Evolutionary conservation across 2,329 filamentous ascomycete genomes (phyloP).

Genomic region (Botrytis elliptica): DNA sequence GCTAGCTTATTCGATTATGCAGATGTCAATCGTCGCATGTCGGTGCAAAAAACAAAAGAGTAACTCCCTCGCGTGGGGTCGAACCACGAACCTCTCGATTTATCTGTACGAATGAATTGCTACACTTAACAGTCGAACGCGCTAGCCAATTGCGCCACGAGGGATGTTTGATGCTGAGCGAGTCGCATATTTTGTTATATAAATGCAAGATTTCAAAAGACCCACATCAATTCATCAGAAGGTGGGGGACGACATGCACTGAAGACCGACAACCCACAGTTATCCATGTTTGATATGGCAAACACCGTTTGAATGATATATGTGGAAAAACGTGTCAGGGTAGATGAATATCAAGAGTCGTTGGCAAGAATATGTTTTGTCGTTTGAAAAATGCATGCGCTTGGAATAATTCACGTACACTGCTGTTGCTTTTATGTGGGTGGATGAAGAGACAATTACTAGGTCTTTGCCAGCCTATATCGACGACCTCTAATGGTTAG

Average conservation of each 20-base stretch:
- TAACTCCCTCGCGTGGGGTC: neutral
- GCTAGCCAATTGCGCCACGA: slow-evolving; percentile 20
- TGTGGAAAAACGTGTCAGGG: neutral
- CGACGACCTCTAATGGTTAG: neutral
- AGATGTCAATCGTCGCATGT: neutral
- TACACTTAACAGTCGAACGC: slow-evolving; percentile 13
- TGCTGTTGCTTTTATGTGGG: neutral
- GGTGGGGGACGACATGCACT: slow-evolving; percentile 6
- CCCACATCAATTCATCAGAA: neutral
- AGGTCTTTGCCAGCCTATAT: neutral
- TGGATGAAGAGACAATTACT: neutral
- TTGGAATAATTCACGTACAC: neutral
- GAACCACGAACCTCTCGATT: slow-evolving; percentile 17
- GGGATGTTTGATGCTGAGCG: slow-evolving; percentile 1
- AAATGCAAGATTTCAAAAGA: neutral
- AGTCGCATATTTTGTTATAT: neutral
- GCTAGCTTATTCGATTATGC: neutral
- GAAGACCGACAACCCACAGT: neutral
- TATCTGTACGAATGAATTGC: neutral
- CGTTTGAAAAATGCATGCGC: too few species aligned
- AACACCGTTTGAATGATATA: too few species aligned
- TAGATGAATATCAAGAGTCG: neutral
- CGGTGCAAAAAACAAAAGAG: neutral
- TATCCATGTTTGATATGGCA: neutral
- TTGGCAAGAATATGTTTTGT: neutral